These are phyloP conservation scores for Acmispon strigosus DNA, from an alignment of 306 rosid species.

Conservation along the genomic window DNA sequence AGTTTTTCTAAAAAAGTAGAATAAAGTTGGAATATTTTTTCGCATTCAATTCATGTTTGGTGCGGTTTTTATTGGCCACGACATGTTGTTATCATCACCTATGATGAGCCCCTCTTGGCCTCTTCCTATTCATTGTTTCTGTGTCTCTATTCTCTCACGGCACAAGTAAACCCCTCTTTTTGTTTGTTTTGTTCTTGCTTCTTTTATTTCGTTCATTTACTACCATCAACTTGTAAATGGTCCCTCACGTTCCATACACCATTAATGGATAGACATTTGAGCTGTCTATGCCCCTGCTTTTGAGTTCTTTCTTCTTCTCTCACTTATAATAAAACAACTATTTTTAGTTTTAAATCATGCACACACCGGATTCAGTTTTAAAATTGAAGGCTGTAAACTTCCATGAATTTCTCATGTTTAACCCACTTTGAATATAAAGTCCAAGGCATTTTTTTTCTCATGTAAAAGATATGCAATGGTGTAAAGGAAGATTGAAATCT, in stretches of 20 bases:
- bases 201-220: not conserved
- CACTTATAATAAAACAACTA: constrained; percentile 15
- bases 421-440: not conserved
- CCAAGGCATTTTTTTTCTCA: too few species aligned
- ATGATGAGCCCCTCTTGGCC: too few species aligned
- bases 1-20: not conserved
- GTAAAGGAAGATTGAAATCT: too few species aligned
- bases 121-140: not conserved
- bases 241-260: not conserved
- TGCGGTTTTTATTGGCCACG: constrained; percentile 22
- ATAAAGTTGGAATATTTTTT: not conserved
- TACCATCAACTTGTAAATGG: not conserved
- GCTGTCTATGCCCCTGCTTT: not conserved
- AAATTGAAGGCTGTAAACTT: not conserved
- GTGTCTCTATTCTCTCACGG: not conserved
- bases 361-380: constrained; percentile 7
- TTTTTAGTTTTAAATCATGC: not conserved
- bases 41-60: constrained; percentile 29
- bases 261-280: constrained; percentile 11
- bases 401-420: constrained; percentile 28
- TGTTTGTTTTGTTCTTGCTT: not conserved
- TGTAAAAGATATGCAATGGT: too few species aligned
- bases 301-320: not conserved
- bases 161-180: not conserved
- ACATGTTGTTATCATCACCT: constrained; percentile 9